Conservation (phyloP, 2,329 filamentous ascomycete genomes). For the Colletotrichum viniferum region DNA sequence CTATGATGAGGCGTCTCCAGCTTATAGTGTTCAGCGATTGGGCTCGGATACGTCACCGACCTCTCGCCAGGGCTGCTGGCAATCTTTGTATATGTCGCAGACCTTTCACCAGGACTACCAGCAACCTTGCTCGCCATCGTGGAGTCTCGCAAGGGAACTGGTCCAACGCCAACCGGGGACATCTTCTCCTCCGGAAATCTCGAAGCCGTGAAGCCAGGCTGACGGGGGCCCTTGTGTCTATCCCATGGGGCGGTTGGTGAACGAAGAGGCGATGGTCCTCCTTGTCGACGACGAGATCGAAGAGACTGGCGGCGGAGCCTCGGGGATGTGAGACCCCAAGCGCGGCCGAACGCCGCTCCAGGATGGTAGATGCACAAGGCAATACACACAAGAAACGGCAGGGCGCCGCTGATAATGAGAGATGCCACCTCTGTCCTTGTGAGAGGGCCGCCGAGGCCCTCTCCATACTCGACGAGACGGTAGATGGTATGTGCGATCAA, state of each 20-base stretch:
- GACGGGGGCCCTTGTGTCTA: slow-evolving; percentile 13
- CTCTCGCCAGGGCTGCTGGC: neutral
- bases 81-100: slow-evolving; percentile 2
- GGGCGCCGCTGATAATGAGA: slow-evolving; percentile 44
- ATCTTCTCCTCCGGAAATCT: slow-evolving; percentile 15
- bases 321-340: slow-evolving; percentile 46
- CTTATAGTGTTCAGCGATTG: slow-evolving; percentile 5
- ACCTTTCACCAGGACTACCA: slow-evolving; percentile 8
- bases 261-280: slow-evolving; percentile 6
- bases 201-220: slow-evolving; percentile 12
- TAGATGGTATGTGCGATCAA: slow-evolving; percentile 46
- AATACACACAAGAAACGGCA: slow-evolving; percentile 40
- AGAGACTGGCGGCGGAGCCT: slow-evolving; percentile 2
- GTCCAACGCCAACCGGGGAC: slow-evolving; percentile 9
- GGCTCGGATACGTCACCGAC: slow-evolving; percentile 16
- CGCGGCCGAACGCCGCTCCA: slow-evolving; percentile 40
- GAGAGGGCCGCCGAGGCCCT: slow-evolving; percentile 36
- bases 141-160: slow-evolving; percentile 10
- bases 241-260: slow-evolving; percentile 16
- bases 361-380: slow-evolving; percentile 42
- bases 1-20: neutral
- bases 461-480: slow-evolving; percentile 42
- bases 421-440: slow-evolving; percentile 42
- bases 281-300: neutral
- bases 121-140: slow-evolving; percentile 20